Conservation (phyloP, 352 stramenopile species). For the Albugo laibachii region DNA sequence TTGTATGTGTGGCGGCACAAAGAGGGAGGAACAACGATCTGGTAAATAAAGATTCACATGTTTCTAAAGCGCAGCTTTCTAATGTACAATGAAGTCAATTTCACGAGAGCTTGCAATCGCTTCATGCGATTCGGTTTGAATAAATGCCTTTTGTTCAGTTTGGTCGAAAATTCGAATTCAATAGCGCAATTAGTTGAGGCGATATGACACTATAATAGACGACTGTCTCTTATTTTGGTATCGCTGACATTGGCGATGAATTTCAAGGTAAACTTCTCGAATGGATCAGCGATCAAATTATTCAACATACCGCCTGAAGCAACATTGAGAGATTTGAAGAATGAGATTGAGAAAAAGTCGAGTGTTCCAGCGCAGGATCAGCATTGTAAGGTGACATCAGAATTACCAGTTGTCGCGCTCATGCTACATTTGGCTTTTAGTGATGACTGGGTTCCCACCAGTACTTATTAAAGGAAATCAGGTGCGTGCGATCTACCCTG, state of each 20-base stretch:
- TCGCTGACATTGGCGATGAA: conserved; percentile 3
- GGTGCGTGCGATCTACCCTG: background rate
- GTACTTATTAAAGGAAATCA: conserved; percentile 34
- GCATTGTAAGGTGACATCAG: conserved; percentile 12
- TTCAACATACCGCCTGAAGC: conserved; percentile 31
- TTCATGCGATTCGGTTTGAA: too few species aligned
- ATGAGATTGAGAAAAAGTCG: conserved; percentile 29
- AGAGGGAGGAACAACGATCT: too few species aligned
- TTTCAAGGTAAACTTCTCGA: conserved; percentile 60
- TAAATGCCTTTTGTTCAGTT: too few species aligned
- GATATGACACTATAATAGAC: too few species aligned
- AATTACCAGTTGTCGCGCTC: background rate
- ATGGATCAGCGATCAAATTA: conserved; percentile 54
- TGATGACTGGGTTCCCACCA: conserved; percentile 56
- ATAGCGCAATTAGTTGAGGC: too few species aligned
- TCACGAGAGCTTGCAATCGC: too few species aligned
- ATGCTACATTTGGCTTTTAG: conserved; percentile 11
- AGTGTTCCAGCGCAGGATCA: conserved; percentile 39
- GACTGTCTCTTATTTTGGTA: too few species aligned
- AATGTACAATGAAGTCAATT: too few species aligned
- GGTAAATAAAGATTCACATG: too few species aligned
- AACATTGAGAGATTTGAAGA: conserved; percentile 34
- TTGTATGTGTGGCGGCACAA: too few species aligned
- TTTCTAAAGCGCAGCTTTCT: too few species aligned
- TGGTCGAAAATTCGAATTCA: too few species aligned